Conservation (phyloP, 805 yeast genomes). For the Starmerella apicola region DNA sequence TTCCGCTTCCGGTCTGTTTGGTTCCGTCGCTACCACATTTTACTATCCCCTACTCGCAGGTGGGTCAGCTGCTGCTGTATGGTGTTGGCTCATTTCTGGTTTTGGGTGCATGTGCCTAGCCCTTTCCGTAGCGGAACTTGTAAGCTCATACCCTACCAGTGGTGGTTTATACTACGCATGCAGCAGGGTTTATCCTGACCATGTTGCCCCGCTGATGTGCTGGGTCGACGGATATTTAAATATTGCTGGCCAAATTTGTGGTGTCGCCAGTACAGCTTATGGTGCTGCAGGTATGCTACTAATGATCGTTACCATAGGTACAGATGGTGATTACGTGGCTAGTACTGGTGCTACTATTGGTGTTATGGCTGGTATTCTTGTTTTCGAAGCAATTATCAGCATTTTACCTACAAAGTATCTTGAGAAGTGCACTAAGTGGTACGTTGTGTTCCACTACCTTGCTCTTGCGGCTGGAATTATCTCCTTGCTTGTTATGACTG, state of each 20-base stretch:
- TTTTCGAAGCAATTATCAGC: conserved; percentile 39
- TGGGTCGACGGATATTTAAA: conserved; percentile 45
- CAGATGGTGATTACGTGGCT: conserved; percentile 24
- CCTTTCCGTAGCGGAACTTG: conserved; percentile 52
- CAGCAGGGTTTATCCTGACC: conserved; percentile 20
- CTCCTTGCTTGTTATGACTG: conserved; percentile 44
- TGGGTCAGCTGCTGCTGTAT: conserved; percentile 50
- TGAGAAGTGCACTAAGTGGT: conserved; percentile 38
- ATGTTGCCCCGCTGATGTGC: conserved; percentile 39
- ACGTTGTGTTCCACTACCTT: conserved; percentile 39
- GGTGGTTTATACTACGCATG: conserved; percentile 61
- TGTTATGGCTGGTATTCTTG: conserved; percentile 32
- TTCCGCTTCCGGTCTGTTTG: conserved; percentile 53
- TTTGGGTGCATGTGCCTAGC: conserved; percentile 44
- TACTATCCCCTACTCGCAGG: conserved; percentile 36
- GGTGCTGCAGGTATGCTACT: conserved; percentile 27
- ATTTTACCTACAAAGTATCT: conserved; percentile 40
- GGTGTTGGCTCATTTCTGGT: conserved; percentile 51
- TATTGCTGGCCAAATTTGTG: conserved; percentile 27
- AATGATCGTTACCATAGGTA: conserved; percentile 27
- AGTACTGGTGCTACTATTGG: conserved; percentile 22
- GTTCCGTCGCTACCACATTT: conserved; percentile 45
- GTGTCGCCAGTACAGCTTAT: conserved; percentile 27
- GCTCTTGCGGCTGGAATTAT: conserved; percentile 39
- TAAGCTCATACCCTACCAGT: conserved; percentile 59